A percentile compares a stretch with the other conserved stretches of the same genome.
Evolutionary conservation across 2,329 filamentous ascomycete species (phyloP).

Genomic region (Atkinsonella hypoxylon): DNA sequence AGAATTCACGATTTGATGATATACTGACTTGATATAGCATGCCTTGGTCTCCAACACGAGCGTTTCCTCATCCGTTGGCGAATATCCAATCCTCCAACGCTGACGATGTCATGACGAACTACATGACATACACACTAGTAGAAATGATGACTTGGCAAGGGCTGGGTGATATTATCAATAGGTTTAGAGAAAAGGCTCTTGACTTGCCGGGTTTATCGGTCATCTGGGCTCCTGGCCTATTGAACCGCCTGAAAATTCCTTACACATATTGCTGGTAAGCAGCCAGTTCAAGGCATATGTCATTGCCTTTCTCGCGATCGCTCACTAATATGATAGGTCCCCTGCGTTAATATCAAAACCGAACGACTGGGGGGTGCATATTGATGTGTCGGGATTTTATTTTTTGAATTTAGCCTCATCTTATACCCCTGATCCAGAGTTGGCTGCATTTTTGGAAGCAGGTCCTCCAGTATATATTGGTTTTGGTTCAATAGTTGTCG

Average conservation of each 20-base stretch:
- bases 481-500: constrained; percentile 73
- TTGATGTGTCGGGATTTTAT: constrained; percentile 65
- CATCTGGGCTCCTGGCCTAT: constrained; percentile 71
- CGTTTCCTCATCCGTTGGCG: constrained; percentile 76
- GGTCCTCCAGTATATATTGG: constrained; percentile 73
- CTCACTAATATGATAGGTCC: constrained; percentile 31
- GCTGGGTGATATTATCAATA: constrained; percentile 80
- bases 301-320: constrained; percentile 1
- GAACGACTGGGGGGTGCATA: constrained; percentile 59
- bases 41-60: constrained; percentile 79
- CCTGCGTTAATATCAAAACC: constrained; percentile 69
- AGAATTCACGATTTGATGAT: background rate
- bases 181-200: constrained; percentile 63
- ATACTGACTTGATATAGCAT: constrained; percentile 48
- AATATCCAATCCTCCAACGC: constrained; percentile 69
- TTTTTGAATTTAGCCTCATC: constrained; percentile 57
- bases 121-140: constrained; percentile 70
- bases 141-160: constrained; percentile 94
- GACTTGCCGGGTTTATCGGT: constrained; percentile 67
- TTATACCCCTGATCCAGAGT: constrained; percentile 52
- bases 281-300: background rate
- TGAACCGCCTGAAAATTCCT: constrained; percentile 64
- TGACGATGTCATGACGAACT: constrained; percentile 67
- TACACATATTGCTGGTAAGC: constrained; percentile 78
- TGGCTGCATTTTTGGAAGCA: constrained; percentile 52